Conservation (phyloP, 148 eudicot species). For the Rhododendron williamsianum region DNA sequence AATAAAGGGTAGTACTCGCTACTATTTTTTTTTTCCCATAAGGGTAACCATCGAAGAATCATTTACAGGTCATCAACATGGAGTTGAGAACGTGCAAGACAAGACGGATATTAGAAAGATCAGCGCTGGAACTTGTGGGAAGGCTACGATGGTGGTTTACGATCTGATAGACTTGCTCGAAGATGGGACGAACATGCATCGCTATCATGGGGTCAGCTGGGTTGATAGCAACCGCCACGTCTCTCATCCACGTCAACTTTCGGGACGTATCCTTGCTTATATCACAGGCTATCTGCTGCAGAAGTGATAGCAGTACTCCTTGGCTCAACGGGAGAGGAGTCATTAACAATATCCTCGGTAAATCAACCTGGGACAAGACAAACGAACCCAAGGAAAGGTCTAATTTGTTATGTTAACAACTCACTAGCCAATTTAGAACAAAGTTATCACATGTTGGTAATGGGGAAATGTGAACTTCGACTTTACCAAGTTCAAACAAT, state of each 20-base stretch:
- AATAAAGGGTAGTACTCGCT: background rate
- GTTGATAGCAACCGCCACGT: constrained; percentile 66
- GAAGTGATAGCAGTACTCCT: constrained; percentile 88
- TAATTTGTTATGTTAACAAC: background rate
- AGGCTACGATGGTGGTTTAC: constrained; percentile 68
- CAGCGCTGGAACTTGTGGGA: constrained; percentile 43
- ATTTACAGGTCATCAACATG: constrained; percentile 70
- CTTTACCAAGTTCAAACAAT: background rate
- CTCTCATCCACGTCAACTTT: constrained; percentile 79
- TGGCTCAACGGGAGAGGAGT: constrained; percentile 75
- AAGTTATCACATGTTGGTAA: background rate
- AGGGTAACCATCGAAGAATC: constrained; percentile 13
- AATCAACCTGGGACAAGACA: constrained; percentile 55
- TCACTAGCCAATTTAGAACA: background rate
- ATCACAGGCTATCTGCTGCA: constrained; percentile 93
- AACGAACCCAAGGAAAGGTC: background rate
- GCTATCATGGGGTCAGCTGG: constrained; percentile 76
- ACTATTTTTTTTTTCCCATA: background rate
- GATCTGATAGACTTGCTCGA: constrained; percentile 92
- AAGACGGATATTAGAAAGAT: constrained; percentile 57
- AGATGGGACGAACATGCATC: constrained; percentile 73
- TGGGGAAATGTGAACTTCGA: background rate
- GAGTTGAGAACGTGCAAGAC: constrained; percentile 80
- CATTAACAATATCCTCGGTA: constrained; percentile 46
- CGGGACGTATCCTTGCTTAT: constrained; percentile 51